Conservation (phyloP, 164 flowering plant genomes). For the Dillenia turbinata region DNA sequence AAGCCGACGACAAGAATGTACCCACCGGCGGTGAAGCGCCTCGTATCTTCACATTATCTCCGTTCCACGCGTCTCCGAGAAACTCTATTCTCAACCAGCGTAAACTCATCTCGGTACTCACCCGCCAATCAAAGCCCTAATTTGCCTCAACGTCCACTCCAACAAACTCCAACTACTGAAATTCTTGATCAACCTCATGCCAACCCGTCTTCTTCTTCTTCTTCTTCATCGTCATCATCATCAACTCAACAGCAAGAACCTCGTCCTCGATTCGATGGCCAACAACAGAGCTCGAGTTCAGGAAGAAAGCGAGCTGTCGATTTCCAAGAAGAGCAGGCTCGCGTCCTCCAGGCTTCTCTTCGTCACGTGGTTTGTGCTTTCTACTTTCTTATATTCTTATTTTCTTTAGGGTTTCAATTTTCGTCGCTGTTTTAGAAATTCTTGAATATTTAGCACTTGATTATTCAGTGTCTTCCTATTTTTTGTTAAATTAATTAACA, state of each 20-base stretch:
- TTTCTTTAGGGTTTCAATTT: neutral
- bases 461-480: neutral
- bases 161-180: conserved; percentile 9
- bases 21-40: conserved; percentile 13
- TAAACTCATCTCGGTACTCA: conserved; percentile 13
- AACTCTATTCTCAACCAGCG: neutral
- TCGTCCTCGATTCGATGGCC: conserved; percentile 7
- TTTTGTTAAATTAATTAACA: neutral
- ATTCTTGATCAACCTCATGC: no score
- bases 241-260: conserved; percentile 9
- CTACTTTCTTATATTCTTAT: neutral
- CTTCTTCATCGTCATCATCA: conserved; percentile 17
- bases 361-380: conserved; percentile 57
- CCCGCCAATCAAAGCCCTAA: conserved; percentile 10
- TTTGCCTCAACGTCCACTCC: neutral
- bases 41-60: conserved; percentile 5
- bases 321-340: conserved; percentile 70
- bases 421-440: neutral
- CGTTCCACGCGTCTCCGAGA: neutral
- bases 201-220: neutral
- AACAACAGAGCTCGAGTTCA: conserved; percentile 4
- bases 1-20: conserved; percentile 7
- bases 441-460: neutral
- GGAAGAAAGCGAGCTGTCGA: conserved; percentile 17
- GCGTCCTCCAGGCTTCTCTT: conserved; percentile 80